A percentile compares a stretch with the other conserved stretches of the same genome.
Conservation (phyloP, 192 early-diverging fungal species). For the Dissophora globulifera region DNA sequence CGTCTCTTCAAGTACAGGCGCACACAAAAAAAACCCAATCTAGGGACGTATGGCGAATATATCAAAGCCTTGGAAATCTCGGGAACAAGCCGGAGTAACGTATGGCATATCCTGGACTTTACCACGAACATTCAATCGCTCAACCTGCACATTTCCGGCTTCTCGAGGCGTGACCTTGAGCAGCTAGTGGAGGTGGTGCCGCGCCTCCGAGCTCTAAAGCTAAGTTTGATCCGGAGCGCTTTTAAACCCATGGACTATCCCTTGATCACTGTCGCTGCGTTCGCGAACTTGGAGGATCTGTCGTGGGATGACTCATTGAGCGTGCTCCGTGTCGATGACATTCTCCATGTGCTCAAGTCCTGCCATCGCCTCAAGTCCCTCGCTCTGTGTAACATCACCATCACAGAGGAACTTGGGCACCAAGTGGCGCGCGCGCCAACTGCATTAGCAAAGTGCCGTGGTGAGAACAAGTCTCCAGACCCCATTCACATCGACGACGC, state of each 20-base stretch:
- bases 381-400: neutral
- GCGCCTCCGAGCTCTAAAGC: neutral
- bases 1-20: conserved; percentile 2
- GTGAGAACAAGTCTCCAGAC: neutral
- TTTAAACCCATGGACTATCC: neutral
- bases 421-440: too few species aligned
- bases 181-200: neutral
- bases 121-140: neutral
- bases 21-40: neutral
- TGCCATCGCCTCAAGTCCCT: neutral
- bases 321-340: neutral
- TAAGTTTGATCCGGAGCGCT: neutral
- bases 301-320: neutral
- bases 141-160: neutral
- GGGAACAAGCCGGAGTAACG: neutral
- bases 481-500: neutral
- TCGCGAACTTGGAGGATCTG: neutral
- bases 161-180: neutral
- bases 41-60: neutral
- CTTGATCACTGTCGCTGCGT: neutral
- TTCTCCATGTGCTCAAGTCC: neutral
- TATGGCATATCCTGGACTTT: neutral
- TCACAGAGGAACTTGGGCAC: neutral
- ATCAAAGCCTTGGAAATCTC: neutral
- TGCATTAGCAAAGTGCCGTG: too few species aligned